These are phyloP conservation scores for Fusarium annulatum DNA, from an alignment of 2,329 filamentous ascomycete species.

Conservation along the genomic window DNA sequence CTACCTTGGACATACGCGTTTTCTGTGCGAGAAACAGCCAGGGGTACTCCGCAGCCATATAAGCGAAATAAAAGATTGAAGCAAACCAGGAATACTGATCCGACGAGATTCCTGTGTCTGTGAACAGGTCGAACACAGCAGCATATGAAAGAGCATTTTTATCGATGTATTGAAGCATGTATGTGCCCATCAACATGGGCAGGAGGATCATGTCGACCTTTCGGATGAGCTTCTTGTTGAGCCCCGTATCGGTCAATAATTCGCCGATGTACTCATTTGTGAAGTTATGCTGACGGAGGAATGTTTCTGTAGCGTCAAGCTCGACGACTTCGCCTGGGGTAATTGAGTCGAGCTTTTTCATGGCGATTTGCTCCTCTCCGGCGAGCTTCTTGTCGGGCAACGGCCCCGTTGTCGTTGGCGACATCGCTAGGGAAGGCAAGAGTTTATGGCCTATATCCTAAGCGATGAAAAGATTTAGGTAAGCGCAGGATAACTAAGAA, in stretches of 20 bases:
- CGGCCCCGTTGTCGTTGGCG: background rate
- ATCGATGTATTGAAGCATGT: slow-evolving; percentile 65
- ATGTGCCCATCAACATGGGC: slow-evolving; percentile 61
- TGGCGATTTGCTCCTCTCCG: slow-evolving; percentile 29
- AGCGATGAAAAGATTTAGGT: accelerated
- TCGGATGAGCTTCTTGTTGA: slow-evolving; percentile 42
- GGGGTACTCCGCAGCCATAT: slow-evolving; percentile 55
- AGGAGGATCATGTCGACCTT: slow-evolving; percentile 62
- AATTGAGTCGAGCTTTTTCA: slow-evolving; percentile 29
- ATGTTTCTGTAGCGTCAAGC: slow-evolving; percentile 30
- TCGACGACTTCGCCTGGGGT: slow-evolving; percentile 29
- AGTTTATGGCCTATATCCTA: accelerated
- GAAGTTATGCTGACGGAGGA: slow-evolving; percentile 39
- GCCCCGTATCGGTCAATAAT: slow-evolving; percentile 16
- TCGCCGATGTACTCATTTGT: slow-evolving; percentile 35
- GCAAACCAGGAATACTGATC: slow-evolving; percentile 63
- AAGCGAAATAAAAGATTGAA: slow-evolving; percentile 65
- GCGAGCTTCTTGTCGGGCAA: background rate
- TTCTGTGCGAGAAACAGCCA: slow-evolving; percentile 51
- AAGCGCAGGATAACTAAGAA: background rate
- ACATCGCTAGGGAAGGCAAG: background rate
- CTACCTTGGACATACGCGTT: slow-evolving; percentile 51
- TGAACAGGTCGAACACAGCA: slow-evolving; percentile 65
- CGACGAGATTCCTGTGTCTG: slow-evolving; percentile 57
- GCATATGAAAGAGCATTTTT: slow-evolving; percentile 64